These are phyloP conservation scores for Podaxis sp. DNA, from an alignment of 768 basidiomycete genomes.

Conservation along the genomic window DNA sequence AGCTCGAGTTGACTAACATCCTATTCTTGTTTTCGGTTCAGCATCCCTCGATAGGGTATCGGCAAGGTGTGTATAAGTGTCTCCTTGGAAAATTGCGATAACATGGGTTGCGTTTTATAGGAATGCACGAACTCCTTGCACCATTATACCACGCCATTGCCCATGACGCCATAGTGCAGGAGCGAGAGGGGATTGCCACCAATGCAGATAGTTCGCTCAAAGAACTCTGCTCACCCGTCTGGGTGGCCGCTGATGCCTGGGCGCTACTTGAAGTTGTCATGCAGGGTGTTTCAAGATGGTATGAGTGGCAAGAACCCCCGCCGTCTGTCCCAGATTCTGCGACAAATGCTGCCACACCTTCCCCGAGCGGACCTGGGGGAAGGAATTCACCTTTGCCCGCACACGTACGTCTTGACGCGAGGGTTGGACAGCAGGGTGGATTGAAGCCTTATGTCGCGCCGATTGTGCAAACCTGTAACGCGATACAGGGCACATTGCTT, in stretches of 20 bases:
- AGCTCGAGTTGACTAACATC: slow-evolving; percentile 78
- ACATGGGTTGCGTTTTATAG: slow-evolving; percentile 26
- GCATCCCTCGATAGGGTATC: slow-evolving; percentile 83
- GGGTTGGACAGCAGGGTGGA: slow-evolving; percentile 42
- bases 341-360: slow-evolving; percentile 8
- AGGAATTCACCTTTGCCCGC: slow-evolving; percentile 28
- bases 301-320: slow-evolving; percentile 57
- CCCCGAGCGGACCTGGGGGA: background rate
- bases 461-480: slow-evolving; percentile 78
- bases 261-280: slow-evolving; percentile 77
- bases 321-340: background rate
- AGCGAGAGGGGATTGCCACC: slow-evolving; percentile 24
- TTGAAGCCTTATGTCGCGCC: slow-evolving; percentile 72
- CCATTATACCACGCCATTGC: slow-evolving; percentile 81
- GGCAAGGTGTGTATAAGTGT: slow-evolving; percentile 51
- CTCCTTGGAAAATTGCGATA: background rate
- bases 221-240: slow-evolving; percentile 61
- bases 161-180: slow-evolving; percentile 64
- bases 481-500: slow-evolving; percentile 71
- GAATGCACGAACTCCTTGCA: slow-evolving; percentile 97
- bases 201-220: slow-evolving; percentile 23
- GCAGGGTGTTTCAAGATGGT: slow-evolving; percentile 75
- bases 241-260: slow-evolving; percentile 87
- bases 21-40: slow-evolving; percentile 80
- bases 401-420: slow-evolving; percentile 39